phyloP scores from a whole-genome alignment of 1,284 basidiomycete genomes.

The Earliella scabrosa region DNA sequence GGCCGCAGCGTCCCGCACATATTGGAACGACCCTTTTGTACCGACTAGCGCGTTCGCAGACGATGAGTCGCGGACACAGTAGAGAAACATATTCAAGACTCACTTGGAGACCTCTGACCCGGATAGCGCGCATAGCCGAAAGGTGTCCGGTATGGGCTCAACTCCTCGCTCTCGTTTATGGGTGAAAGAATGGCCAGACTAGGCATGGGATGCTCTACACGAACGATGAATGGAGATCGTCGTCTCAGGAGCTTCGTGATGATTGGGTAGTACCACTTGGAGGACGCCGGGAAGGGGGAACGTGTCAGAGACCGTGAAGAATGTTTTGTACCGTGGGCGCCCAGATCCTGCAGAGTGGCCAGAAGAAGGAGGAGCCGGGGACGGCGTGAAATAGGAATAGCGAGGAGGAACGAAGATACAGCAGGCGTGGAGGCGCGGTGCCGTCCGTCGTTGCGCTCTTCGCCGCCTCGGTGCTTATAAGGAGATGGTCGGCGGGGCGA shows the following conservation, averaged over 20 bases:
- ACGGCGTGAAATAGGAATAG: not conserved
- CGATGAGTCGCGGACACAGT: not conserved
- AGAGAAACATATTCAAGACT: not conserved
- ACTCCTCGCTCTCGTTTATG: constrained; percentile 21
- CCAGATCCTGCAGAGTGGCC: not conserved
- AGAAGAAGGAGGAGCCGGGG: not conserved
- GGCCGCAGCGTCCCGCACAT: constrained; percentile 15
- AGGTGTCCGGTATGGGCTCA: constrained; percentile 17
- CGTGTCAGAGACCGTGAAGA: not conserved
- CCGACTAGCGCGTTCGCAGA: not conserved
- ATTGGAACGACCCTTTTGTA: constrained; percentile 5
- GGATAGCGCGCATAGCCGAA: constrained; percentile 10
- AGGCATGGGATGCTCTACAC: constrained; percentile 11
- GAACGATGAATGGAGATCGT: constrained; percentile 1
- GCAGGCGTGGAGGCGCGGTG: constrained; percentile 18
- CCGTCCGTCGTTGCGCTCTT: constrained; percentile 17
- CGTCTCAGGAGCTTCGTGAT: constrained; percentile 4
- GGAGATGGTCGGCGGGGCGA: constrained; percentile 22
- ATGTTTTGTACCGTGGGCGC: not conserved
- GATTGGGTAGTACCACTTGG: not conserved
- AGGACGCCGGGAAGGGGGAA: not conserved
- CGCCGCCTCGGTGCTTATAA: constrained; percentile 19
- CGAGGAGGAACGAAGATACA: not conserved
- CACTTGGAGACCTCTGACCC: constrained; percentile 20
- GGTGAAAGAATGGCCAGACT: constrained; percentile 19